phyloP scores from a whole-genome alignment of 225 moss, liverwort and hornwort species.

The Climacium dendroides region DNA sequence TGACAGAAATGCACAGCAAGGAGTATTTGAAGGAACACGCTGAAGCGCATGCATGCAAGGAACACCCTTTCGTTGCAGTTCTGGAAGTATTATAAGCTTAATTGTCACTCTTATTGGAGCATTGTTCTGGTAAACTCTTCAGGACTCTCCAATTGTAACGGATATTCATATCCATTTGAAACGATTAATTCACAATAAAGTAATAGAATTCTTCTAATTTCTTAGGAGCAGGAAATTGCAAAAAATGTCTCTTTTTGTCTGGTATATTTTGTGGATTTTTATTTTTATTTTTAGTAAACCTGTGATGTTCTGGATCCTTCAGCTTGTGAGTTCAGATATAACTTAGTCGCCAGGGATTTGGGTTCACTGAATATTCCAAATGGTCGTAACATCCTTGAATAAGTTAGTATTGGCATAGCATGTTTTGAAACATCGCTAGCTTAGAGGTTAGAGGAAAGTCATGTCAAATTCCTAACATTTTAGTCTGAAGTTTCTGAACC shows the following conservation, averaged over 20 bases:
- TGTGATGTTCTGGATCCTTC: not conserved
- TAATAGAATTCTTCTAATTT: not conserved
- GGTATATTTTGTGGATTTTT: not conserved
- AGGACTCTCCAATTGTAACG: not conserved
- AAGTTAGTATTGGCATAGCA: not conserved
- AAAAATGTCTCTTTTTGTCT: not conserved
- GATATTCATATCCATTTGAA: not conserved
- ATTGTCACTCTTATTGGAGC: not conserved
- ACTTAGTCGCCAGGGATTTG: not conserved
- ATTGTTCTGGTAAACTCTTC: not conserved
- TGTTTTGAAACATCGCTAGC: not conserved
- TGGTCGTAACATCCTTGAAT: not conserved
- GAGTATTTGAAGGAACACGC: slow-evolving; percentile 73
- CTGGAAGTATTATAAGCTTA: not conserved
- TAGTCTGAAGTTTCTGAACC: not conserved
- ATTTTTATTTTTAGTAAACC: too few species aligned
- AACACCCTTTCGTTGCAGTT: not conserved
- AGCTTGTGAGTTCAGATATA: not conserved
- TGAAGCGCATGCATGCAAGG: slow-evolving; percentile 16
- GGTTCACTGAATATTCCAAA: not conserved
- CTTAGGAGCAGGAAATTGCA: not conserved
- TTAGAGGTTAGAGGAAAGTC: too few species aligned
- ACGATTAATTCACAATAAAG: not conserved
- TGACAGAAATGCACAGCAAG: slow-evolving; percentile 69
- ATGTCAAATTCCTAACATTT: not conserved